Conservation (phyloP, 106 monocot species). For the Triglochin maritima region DNA sequence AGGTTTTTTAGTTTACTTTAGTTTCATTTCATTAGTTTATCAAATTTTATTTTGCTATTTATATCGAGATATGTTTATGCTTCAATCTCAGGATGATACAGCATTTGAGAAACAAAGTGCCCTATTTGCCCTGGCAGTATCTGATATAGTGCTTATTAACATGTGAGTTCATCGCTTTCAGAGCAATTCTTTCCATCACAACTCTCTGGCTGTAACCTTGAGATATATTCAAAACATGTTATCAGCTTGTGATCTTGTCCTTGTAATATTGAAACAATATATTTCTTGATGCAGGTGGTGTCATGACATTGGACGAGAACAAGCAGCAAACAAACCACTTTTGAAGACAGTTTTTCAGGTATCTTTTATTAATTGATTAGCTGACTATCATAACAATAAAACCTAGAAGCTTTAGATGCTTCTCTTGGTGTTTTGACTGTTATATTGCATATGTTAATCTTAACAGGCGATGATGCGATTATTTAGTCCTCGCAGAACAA, state of each 20-base stretch:
- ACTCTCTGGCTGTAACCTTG: neutral
- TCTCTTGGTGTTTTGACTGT: neutral
- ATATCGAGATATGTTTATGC: neutral
- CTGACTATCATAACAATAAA: neutral
- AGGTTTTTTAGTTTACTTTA: constrained; percentile 28
- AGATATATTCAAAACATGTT: neutral
- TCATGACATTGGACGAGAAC: constrained; percentile 93
- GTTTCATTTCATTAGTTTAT: neutral
- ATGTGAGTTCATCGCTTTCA: constrained; percentile 38
- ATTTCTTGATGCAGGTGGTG: constrained; percentile 55
- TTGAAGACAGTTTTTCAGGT: constrained; percentile 91
- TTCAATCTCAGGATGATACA: constrained; percentile 75
- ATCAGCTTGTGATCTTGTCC: neutral
- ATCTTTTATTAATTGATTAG: neutral
- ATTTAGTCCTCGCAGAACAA: constrained; percentile 23
- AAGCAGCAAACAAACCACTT: constrained; percentile 85
- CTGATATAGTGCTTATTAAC: constrained; percentile 91
- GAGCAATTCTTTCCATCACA: neutral
- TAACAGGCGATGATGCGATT: constrained; percentile 22
- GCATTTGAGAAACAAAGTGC: constrained; percentile 98
- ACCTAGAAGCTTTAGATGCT: neutral
- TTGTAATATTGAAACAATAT: neutral
- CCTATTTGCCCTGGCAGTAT: constrained; percentile 90
- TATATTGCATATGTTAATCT: neutral
- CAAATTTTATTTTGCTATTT: neutral